Evolutionary conservation across 2,329 filamentous ascomycete species (phyloP), one percentile per base, ranked within the genome.

Genomic region (Nemania bipapillata): DNA sequence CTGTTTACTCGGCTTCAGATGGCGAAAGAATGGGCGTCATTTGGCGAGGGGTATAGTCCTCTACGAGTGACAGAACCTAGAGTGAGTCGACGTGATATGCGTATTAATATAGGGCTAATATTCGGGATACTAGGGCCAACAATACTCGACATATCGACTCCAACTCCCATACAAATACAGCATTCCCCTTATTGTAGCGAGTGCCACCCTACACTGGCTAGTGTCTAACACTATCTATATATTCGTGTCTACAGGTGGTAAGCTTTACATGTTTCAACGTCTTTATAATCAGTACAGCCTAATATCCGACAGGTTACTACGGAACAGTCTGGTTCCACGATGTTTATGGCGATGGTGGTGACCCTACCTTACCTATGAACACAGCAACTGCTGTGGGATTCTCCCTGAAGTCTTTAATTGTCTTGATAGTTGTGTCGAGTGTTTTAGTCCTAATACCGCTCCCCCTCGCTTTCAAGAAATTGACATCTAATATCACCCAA

Each of bases 1-100:
- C 30, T 84, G 1, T 78, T 81, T 53, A 87, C 85, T 0, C 74
- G 75, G 12, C 83, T 86, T 74, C 76, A 81, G 1, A 66, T 79
- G 11, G 81, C 77, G 0, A 63, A 75, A 1, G 86, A 87, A 73
- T 86, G 81, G 79, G 77, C 76, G 20, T 66, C 70, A 0, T 83
- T 79, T 61, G 78, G 78, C 2, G 22, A 50, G 0, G 24, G 69
- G 6, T 76, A 74, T 35, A 76, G 75, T n/a, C 65, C 76, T 0
- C 70, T 83, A 0, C 75, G 81, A 20, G 81, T 83, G 4, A 80
- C 79, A 0, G 71, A 70, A 26, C 80, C 79, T 0, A 71, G 69
- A 20, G 71, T 70, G 49, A 20, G 63, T 53, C 47, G 6, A 3
- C 11, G 42, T 22, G 30, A 56, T 7, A 45, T 12, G 6, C 9